Conservation (phyloP, 495 filamentous ascomycete species). For the Aspergillus homomorphus region DNA sequence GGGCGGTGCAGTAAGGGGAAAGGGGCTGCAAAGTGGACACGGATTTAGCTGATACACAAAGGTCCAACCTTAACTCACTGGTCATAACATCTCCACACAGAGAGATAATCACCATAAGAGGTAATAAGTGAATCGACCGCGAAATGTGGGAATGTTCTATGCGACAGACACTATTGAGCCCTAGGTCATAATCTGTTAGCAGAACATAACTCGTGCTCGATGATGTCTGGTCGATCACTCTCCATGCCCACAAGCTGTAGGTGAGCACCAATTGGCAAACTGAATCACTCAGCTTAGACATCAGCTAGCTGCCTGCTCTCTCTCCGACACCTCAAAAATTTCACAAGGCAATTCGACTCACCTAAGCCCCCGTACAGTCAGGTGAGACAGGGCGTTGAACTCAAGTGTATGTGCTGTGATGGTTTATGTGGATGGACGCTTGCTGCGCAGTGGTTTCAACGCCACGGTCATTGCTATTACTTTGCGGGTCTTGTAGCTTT, state of each 20-base stretch:
- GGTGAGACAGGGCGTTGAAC: no score
- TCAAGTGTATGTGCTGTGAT: background rate
- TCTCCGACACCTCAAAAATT: background rate
- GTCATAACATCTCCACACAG: background rate
- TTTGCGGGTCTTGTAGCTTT: background rate
- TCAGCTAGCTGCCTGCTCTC: background rate
- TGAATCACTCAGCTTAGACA: background rate
- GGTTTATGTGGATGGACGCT: no score
- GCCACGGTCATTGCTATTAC: no score
- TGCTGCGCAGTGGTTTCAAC: no score
- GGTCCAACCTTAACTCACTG: slow-evolving; percentile 3
- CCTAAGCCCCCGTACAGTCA: background rate
- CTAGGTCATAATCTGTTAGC: no score
- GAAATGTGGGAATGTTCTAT: background rate
- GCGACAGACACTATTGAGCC: no score
- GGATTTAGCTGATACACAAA: slow-evolving; percentile 3
- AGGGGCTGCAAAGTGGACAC: slow-evolving; percentile 6
- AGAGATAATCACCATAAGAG: background rate
- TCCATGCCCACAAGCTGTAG: background rate
- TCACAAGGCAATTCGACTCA: background rate
- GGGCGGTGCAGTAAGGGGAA: slow-evolving; percentile 21
- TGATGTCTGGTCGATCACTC: background rate
- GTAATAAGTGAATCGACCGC: background rate
- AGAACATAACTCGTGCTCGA: background rate
- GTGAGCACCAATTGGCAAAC: background rate